Evolutionary conservation across 2,329 filamentous ascomycete species (phyloP), one percentile per base, ranked within the genome.

Genomic region (Diaporthe destruens): DNA sequence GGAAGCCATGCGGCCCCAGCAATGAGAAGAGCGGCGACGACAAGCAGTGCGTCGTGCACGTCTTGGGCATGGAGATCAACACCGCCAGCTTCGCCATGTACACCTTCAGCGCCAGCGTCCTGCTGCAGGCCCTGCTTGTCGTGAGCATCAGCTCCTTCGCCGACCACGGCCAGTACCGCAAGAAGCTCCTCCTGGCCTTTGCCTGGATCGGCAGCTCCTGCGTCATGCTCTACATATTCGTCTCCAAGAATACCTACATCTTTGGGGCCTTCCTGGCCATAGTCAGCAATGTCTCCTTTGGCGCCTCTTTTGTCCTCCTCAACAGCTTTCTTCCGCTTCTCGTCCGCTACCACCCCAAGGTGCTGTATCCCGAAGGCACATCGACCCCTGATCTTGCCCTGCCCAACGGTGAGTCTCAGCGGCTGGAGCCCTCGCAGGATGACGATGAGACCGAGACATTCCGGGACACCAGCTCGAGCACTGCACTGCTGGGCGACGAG

Each of bases 41-140:
- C 76, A 85, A 85, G 63, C 94, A 97, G 80, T 99, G 96, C 80
- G 86, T 98, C 73, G 90, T 98, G 73, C 90, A 92, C 75, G 86
- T 98, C 6, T 84, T 97, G 32, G 96, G 96, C 7, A 82, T 93
- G 73, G 92, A 97, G 78, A 92, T 99, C 84, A 98, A 98, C 82
- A 98, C 96, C 0, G 95, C 96, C 47, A 97, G 94, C 81, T 98
- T 98, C 81, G 96, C 81, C 80, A 97, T 98, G 94, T 98, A 98
- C 83, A 98, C 95, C 2, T 99, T 99, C 82, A 97, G 95, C 72
- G 86, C 97, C 78, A 97, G 94, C 80, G 96, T 99, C 1, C 82
- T 98, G 25, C 82, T 98, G 14, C 96, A 99, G 81, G 93, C 95
- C 1, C 83, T 98, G 36, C 85, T 98, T 39, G 97, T 99, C 55